A percentile compares a stretch with the other conserved stretches of the same genome.
phyloP scores from a whole-genome alignment of 106 monocot species.

The Dendrobium huoshanense region DNA sequence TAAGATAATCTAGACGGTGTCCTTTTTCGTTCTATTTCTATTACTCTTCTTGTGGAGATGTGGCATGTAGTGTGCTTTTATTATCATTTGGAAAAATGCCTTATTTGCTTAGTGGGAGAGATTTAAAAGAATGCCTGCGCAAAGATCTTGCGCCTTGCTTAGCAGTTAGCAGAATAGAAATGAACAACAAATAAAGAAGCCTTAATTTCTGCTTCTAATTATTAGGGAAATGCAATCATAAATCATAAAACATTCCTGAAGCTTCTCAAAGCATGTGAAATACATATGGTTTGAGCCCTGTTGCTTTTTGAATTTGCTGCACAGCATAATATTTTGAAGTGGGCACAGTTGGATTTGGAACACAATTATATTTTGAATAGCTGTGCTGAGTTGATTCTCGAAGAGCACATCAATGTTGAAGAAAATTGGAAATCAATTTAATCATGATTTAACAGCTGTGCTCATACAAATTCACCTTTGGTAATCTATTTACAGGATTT shows the following conservation, averaged over 20 bases:
- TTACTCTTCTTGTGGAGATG: neutral
- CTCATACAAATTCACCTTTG: neutral
- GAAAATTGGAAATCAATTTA: neutral
- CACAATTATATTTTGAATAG: neutral
- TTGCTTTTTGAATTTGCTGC: neutral
- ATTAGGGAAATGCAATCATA: neutral
- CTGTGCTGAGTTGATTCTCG: neutral
- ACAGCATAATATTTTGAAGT: neutral
- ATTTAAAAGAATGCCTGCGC: neutral
- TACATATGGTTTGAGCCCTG: neutral
- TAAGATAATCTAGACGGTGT: neutral
- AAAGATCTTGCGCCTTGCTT: neutral
- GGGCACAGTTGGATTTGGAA: neutral
- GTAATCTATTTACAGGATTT: neutral
- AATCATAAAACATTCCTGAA: neutral
- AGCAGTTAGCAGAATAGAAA: neutral
- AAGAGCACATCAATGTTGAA: neutral
- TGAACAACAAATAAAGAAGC: neutral
- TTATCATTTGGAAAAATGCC: neutral
- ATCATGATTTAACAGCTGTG: neutral
- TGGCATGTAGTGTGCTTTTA: neutral
- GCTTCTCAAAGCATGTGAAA: neutral
- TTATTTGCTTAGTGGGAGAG: neutral
- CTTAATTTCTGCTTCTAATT: neutral
- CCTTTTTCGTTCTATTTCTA: neutral